Percentiles rank a stretch among this genome's conserved stretches.
Evolutionary conservation across 164 flowering plant species (phyloP).

Genomic region (Protea cynaroides): DNA sequence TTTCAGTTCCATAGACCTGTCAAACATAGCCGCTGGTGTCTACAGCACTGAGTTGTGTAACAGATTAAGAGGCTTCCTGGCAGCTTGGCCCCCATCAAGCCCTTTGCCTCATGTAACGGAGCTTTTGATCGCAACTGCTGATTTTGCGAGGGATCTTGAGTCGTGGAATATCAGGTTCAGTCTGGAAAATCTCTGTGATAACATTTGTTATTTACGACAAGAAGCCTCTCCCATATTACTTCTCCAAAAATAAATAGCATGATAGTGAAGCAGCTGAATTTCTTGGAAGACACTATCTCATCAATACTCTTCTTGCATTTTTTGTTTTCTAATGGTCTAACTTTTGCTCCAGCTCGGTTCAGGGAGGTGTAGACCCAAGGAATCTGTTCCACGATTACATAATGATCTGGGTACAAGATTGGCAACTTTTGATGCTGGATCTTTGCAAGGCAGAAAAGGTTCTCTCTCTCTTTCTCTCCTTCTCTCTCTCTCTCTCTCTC

Average conservation of each 20-base stretch:
- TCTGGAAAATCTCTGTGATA: not conserved
- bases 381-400: constrained; percentile 68
- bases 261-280: not conserved
- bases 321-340: constrained; percentile 2
- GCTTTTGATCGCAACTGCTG: constrained; percentile 67
- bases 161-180: constrained; percentile 75
- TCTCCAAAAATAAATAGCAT: not conserved
- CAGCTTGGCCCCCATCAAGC: constrained; percentile 78
- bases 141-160: constrained; percentile 72
- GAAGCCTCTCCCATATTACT: not conserved
- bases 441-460: constrained; percentile 93
- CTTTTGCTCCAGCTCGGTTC: constrained; percentile 38
- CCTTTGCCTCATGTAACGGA: constrained; percentile 79
- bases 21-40: constrained; percentile 76
- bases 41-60: constrained; percentile 78
- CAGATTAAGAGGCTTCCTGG: constrained; percentile 60
- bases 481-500: constrained; percentile 7
- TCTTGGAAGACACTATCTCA: not conserved
- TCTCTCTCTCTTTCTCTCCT: not conserved
- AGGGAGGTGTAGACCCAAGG: constrained; percentile 76
- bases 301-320: not conserved
- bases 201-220: not conserved
- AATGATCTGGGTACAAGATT: constrained; percentile 82
- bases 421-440: constrained; percentile 69
- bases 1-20: constrained; percentile 81